Evolutionary conservation across 1,139 yeast genomes (phyloP).

Genomic region (Lodderomyces parapsilosis): DNA sequence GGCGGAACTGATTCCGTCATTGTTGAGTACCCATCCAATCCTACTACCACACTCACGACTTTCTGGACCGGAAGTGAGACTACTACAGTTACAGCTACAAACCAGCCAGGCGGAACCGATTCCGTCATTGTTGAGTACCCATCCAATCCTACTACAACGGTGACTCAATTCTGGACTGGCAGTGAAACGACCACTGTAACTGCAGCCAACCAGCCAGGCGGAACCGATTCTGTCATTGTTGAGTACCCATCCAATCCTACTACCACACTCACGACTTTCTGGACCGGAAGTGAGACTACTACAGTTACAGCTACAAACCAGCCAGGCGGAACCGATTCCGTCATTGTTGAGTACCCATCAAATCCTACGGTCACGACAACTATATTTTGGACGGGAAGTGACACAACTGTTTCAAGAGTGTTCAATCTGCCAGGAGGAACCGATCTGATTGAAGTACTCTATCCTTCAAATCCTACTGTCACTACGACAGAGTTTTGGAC

Average conservation of each 20-base stretch:
- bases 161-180: conserved; percentile 12
- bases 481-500: conserved; percentile 12
- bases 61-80: conserved; percentile 6
- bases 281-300: neutral
- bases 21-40: conserved; percentile 18
- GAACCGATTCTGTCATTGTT: conserved; percentile 15
- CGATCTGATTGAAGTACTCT: conserved; percentile 15
- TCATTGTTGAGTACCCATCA: conserved; percentile 14
- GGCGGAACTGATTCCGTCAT: conserved; percentile 19
- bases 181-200: conserved; percentile 5
- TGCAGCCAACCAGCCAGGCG: conserved; percentile 1
- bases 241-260: conserved; percentile 10
- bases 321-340: conserved; percentile 11
- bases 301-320: conserved; percentile 10
- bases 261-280: conserved; percentile 2
- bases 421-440: conserved; percentile 10
- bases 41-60: conserved; percentile 16
- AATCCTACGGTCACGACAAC: conserved; percentile 7
- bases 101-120: conserved; percentile 6
- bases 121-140: conserved; percentile 20
- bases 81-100: conserved; percentile 4
- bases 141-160: conserved; percentile 13
- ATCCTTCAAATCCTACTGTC: conserved; percentile 14
- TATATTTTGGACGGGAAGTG: conserved; percentile 3
- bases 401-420: conserved; percentile 15